Evolutionary conservation across 176 grass and related monocot species (phyloP).

Genomic region (Dactylis glomerata): DNA sequence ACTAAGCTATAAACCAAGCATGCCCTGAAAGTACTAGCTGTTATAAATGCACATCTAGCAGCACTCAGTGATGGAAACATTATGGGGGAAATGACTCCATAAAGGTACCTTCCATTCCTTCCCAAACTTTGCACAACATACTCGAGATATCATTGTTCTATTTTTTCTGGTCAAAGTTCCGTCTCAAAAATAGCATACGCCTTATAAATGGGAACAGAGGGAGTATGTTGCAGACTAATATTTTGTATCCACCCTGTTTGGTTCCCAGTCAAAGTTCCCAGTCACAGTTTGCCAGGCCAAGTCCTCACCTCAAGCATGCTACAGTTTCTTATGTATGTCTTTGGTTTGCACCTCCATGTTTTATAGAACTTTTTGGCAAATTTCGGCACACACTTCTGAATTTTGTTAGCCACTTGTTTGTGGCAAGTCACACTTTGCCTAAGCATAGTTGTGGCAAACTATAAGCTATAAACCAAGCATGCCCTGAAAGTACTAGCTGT

Average conservation of each 20-base stretch:
- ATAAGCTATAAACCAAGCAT: background rate
- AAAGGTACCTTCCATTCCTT: constrained; percentile 83
- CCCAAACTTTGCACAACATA: too few relatives aligned
- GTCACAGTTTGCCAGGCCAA: background rate
- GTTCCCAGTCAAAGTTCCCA: too few relatives aligned
- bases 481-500: background rate
- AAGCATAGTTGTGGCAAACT: background rate
- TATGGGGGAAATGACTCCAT: background rate
- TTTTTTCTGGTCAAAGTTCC: too few relatives aligned
- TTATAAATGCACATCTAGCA: constrained; percentile 14
- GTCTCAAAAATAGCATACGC: too few relatives aligned
- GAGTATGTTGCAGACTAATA: background rate
- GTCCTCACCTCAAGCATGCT: background rate
- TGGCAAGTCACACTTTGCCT: background rate
- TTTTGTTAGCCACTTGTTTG: background rate
- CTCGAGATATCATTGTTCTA: too few relatives aligned
- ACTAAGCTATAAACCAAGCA: constrained; percentile 5
- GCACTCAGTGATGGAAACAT: background rate
- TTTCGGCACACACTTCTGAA: background rate
- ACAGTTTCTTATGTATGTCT: background rate
- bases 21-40: background rate
- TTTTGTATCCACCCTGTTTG: background rate
- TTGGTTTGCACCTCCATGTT: constrained; percentile 4
- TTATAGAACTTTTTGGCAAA: background rate
- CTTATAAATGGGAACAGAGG: too few relatives aligned